These are phyloP conservation scores for Cryptococcus depauperatus DNA, from an alignment of 1,284 basidiomycete species.

Conservation along the genomic window DNA sequence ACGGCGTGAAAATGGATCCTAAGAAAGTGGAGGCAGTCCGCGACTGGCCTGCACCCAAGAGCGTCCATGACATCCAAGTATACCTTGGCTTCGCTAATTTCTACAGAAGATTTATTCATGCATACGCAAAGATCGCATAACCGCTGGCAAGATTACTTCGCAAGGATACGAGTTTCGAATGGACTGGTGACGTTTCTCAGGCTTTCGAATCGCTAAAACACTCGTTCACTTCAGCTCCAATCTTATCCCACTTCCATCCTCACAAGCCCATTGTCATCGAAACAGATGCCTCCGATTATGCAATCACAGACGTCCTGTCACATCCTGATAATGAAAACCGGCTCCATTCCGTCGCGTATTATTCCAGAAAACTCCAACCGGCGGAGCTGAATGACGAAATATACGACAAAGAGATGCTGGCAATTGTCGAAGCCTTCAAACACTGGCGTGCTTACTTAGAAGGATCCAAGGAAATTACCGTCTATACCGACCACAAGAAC, in stretches of 20 bases:
- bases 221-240: constrained; percentile 44
- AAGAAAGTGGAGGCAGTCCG: neutral
- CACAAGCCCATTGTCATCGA: constrained; percentile 28
- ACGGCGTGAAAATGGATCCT: neutral
- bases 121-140: constrained; percentile 35
- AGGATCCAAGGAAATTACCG: too few species aligned
- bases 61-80: constrained; percentile 35
- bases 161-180: neutral
- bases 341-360: neutral
- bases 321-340: neutral
- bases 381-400: neutral
- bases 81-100: constrained; percentile 47
- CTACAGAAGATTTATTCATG: constrained; percentile 45
- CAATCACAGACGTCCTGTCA: constrained; percentile 17
- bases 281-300: constrained; percentile 35
- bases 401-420: neutral
- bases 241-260: constrained; percentile 45
- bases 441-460: neutral
- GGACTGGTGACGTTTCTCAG: neutral
- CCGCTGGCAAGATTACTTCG: constrained; percentile 28
- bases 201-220: neutral
- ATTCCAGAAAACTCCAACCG: neutral
- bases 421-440: neutral
- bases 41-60: constrained; percentile 20
- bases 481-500: too few species aligned